Evolutionary conservation across 306 rosid genomes (phyloP), one percentile per base, ranked within the genome.

Genomic region (Herpetospermum pedunculosum): DNA sequence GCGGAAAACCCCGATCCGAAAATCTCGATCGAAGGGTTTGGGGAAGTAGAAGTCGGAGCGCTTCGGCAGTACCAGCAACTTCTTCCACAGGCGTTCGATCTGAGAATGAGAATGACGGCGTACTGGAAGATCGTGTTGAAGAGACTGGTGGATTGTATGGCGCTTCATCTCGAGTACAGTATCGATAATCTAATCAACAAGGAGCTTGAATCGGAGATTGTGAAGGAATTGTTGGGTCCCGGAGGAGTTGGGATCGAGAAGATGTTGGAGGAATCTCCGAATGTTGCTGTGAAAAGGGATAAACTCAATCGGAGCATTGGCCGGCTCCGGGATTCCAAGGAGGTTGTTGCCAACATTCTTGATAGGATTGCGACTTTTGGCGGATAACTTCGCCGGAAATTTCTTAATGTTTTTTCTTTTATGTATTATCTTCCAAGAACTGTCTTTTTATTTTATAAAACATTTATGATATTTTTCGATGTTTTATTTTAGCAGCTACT

Each of bases 121-220:
- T 85, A 86, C 43, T 88, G 96, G 90, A 85, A 58, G 76, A 78
- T 86, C 3, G 90, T 86, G 10, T 0, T 65, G 72, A 79, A 72
- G 46, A 76, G 89, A 63, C 41, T 86, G 3, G 85, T 81, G 43
- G 93, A 88, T 29, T 65, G 8, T 44, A 74, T 73, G 47, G 89
- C 88, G 0, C 30, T 83, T 35, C 89, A 81, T 57, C 2, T 90
- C 28, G 85, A 81, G 76, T 5, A 73, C 0, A 79, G 84, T 3
- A 60, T 87, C 4, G 52, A 77, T 3, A 53, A 59, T 6, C 52
- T 90, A 4, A 74, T 90, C 3, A 75, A 78, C 34, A 70, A n/a
- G 1, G 85, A 85, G 1, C 26, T 87, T 43, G 87, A 81, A 6
- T 19, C 37, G 2, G 96, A 85, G 14, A 81, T 90, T 0, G 78